A percentile compares a stretch with the other conserved stretches of the same genome.
These are phyloP conservation scores for Podospora conica DNA, from an alignment of 495 filamentous ascomycete species.

Conservation along the genomic window DNA sequence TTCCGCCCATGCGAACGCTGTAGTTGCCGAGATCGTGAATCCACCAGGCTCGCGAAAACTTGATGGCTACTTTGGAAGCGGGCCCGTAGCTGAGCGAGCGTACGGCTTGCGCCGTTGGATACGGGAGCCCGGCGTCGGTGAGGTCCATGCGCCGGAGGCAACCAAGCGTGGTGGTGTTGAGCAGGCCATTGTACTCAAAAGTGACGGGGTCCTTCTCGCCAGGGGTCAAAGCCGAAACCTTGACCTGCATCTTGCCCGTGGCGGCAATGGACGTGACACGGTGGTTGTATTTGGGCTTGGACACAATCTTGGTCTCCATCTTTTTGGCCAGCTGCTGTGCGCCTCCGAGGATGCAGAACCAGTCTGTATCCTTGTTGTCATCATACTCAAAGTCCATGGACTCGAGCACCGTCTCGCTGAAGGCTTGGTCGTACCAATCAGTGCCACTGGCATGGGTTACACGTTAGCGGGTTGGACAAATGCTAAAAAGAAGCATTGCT, in stretches of 20 bases:
- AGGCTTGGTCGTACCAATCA: conserved; percentile 27
- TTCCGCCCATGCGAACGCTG: conserved; percentile 24
- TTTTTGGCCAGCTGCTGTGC: conserved; percentile 13
- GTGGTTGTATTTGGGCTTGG: background rate
- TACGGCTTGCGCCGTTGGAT: conserved; percentile 12
- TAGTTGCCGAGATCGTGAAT: background rate
- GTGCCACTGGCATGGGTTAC: conserved; percentile 2
- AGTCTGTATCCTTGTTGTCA: conserved; percentile 2
- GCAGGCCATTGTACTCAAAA: conserved; percentile 22
- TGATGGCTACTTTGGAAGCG: conserved; percentile 31
- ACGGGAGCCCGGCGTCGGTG: conserved; percentile 15
- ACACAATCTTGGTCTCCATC: background rate
- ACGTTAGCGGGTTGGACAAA: background rate
- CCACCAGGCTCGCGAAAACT: conserved; percentile 33
- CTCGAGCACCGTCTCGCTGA: conserved; percentile 31
- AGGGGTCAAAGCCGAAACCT: background rate
- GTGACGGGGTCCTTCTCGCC: background rate
- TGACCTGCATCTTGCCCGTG: background rate
- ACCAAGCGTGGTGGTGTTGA: conserved; percentile 27
- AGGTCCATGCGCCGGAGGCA: conserved; percentile 27
- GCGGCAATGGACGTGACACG: background rate
- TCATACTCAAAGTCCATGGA: conserved; percentile 28
- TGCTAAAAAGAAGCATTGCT: background rate
- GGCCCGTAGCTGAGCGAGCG: conserved; percentile 28
- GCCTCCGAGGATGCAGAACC: conserved; percentile 20